Evolutionary conservation across 106 monocot genomes (phyloP), one percentile per base, ranked within the genome.

Genomic region (Dioscorea dumetorum): DNA sequence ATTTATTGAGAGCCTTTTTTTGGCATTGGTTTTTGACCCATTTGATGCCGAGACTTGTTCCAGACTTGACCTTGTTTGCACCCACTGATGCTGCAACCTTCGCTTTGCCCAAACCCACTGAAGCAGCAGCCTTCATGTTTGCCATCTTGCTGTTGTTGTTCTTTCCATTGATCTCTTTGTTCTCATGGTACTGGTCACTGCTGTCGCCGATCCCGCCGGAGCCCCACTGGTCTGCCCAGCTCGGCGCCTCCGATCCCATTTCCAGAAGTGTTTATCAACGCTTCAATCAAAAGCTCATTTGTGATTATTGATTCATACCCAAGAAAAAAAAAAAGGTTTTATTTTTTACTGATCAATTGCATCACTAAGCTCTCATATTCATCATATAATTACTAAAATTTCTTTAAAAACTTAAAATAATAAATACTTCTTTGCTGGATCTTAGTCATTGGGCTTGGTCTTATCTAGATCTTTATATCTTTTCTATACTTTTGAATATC

Each of bases 21-120:
- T 86, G 83, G 77, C 78, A 83, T 72, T 83, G 77, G 22, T 62
- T 72, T 78, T 86, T 90, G 72, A 90, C 80, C 90, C 90, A 90
- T 23, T 72, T 78, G 69, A 86, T 62, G 24, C 90, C 83, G 1
- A 59, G 68, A 60, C 74, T 70, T 5, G 85, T 67, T n/a, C 85
- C 80, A 21, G 49, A 68, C 72, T 86, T 85, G 31, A 90, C 86
- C 78, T 86, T 90, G 49, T 76, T 71, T 2, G 90, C 80, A n/a
- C 90, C 90, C 0, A 48, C 60, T 9, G 57, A 60, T 18, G 85
- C 77, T 12, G 77, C 83, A 16, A 69, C 72, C 75, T 90, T 90
- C 2, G 86, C 89, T 77, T 90, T 85, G 28, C 24, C 68, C 17
- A 82, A 51, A 33, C 85, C 65, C 2, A 70, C 62, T 0, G 65